Percentiles rank a stretch among this genome's conserved stretches.
These are phyloP conservation scores for Neurospora sublineolata DNA, from an alignment of 495 filamentous ascomycete genomes.

Conservation along the genomic window DNA sequence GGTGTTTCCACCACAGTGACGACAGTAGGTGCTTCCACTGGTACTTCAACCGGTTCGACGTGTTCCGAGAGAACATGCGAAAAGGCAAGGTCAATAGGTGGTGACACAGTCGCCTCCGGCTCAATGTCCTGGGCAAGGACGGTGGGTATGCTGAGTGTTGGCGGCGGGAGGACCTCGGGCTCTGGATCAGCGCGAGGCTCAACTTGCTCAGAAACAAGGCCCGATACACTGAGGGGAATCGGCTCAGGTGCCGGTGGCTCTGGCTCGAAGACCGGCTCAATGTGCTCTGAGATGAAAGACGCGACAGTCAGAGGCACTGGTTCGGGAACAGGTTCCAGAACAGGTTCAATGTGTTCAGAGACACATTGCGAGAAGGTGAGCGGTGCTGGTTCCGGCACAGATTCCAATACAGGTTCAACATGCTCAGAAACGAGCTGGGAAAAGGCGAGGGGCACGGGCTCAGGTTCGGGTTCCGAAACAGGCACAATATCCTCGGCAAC, in stretches of 20 bases:
- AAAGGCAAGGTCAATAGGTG: constrained; percentile 6
- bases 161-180: constrained; percentile 5
- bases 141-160: constrained; percentile 17
- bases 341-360: constrained; percentile 13
- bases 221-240: constrained; percentile 5
- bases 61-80: constrained; percentile 6
- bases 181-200: constrained; percentile 18
- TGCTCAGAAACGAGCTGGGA: constrained; percentile 6
- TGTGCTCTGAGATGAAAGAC: constrained; percentile 13
- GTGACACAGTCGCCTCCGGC: constrained; percentile 4
- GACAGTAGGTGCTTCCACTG: not conserved
- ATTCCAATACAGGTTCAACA: constrained; percentile 8
- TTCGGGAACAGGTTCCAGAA: constrained; percentile 8
- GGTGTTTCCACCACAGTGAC: constrained; percentile 2
- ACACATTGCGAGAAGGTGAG: constrained; percentile 9
- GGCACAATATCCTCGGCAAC: constrained; percentile 6
- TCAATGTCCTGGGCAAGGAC: constrained; percentile 19
- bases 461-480: constrained; percentile 5
- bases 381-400: not conserved
- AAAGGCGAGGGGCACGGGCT: constrained; percentile 5
- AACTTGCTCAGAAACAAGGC: constrained; percentile 9
- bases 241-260: constrained; percentile 6
- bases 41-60: constrained; percentile 12
- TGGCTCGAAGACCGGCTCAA: constrained; percentile 17
- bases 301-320: constrained; percentile 15